Conservation (phyloP, 371 early-diverging fungal genomes). For the Lichtheimia ornata region DNA sequence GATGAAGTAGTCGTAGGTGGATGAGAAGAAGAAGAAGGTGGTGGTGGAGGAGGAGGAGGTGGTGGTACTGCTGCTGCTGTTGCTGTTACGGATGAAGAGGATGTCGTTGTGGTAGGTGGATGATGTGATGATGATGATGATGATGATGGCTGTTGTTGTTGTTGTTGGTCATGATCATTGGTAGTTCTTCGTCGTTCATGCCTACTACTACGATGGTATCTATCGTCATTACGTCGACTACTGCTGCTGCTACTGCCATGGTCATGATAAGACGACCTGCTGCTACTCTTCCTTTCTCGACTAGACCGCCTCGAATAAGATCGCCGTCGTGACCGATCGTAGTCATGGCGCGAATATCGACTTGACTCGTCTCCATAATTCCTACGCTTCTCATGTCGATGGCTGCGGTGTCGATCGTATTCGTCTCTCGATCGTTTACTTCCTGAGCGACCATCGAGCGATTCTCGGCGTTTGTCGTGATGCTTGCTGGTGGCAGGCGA, state of each 20-base stretch:
- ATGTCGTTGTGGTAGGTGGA: conserved; percentile 1
- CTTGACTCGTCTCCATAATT: conserved; percentile 14
- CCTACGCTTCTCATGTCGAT: conserved; percentile 18
- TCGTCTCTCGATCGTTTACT: conserved; percentile 23
- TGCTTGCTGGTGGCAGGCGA: not conserved
- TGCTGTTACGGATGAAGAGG: conserved; percentile 3
- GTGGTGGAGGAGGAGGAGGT: not conserved
- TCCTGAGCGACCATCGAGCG: not conserved
- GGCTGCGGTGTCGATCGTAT: conserved; percentile 14
- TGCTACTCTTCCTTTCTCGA: conserved; percentile 15
- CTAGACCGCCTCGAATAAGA: conserved; percentile 18
- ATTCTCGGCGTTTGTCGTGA: conserved; percentile 1
- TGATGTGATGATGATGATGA: conserved; percentile 20
- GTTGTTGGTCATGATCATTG: conserved; percentile 10
- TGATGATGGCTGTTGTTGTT: conserved; percentile 1
- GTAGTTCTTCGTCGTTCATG: conserved; percentile 14
- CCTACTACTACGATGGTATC: conserved; percentile 3
- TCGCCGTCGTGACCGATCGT: conserved; percentile 14
- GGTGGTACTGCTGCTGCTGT: not conserved
- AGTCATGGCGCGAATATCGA: conserved; percentile 10
- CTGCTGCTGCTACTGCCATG: not conserved
- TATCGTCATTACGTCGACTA: conserved; percentile 3
- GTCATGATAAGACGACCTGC: conserved; percentile 10
- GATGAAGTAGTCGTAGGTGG: not conserved
- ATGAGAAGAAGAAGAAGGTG: not conserved